phyloP scores from a whole-genome alignment of 768 basidiomycete species.

The Coprinopsis sp. region DNA sequence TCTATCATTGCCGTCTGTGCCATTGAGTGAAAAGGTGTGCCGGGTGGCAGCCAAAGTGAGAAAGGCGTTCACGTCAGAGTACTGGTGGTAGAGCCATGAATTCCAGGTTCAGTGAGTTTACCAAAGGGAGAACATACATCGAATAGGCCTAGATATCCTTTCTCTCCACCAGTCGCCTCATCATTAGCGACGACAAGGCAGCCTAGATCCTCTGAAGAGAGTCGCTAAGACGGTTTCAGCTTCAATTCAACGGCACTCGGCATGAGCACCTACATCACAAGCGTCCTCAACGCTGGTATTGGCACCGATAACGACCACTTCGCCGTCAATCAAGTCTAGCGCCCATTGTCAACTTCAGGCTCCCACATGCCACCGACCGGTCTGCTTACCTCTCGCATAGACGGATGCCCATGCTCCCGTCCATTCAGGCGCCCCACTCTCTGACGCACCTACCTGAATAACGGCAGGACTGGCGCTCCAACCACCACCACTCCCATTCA shows the following conservation, averaged over 20 bases:
- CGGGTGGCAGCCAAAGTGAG: constrained; percentile 76
- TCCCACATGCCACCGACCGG: not conserved
- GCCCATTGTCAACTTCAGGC: not conserved
- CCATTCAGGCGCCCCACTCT: constrained; percentile 44
- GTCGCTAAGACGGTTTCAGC: constrained; percentile 34
- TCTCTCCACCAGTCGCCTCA: constrained; percentile 20
- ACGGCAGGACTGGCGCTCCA: constrained; percentile 24
- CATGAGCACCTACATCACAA: constrained; percentile 55
- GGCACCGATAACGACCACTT: constrained; percentile 61
- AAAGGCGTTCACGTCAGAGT: constrained; percentile 85
- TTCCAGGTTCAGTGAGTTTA: not conserved
- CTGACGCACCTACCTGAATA: constrained; percentile 16
- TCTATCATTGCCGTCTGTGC: constrained; percentile 53
- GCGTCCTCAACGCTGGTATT: constrained; percentile 78
- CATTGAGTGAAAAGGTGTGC: constrained; percentile 61
- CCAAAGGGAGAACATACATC: constrained; percentile 52
- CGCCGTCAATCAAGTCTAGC: constrained; percentile 66
- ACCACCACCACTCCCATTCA: constrained; percentile 30
- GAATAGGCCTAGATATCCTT: constrained; percentile 55
- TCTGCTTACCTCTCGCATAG: constrained; percentile 49
- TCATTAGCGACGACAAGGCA: constrained; percentile 55
- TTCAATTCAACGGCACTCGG: not conserved
- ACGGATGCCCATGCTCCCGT: constrained; percentile 52
- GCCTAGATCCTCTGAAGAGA: constrained; percentile 56
- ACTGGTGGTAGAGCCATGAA: constrained; percentile 36